Evolutionary conservation across 176 grass and related monocot genomes (phyloP).

Genomic region (Aegilops sharonensis): DNA sequence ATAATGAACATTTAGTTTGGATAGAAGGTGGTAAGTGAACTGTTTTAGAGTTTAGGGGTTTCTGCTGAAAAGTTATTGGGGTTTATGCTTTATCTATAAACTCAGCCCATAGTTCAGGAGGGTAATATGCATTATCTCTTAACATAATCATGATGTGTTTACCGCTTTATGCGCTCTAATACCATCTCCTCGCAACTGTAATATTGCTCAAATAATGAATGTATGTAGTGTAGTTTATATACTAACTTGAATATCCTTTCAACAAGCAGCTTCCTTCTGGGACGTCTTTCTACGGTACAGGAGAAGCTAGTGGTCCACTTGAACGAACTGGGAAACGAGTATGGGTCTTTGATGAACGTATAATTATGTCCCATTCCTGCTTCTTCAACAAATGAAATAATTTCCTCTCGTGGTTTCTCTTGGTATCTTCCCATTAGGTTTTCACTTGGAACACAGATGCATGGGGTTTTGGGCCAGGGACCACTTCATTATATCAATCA

Average conservation of each 20-base stretch:
- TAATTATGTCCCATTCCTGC: background rate
- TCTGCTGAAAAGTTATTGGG: background rate
- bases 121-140: background rate
- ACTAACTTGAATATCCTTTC: constrained; percentile 28
- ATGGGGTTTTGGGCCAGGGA: constrained; percentile 81
- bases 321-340: constrained; percentile 90
- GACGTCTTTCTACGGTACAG: constrained; percentile 89
- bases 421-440: constrained; percentile 44
- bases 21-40: background rate
- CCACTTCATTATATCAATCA: constrained; percentile 88
- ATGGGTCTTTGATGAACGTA: constrained; percentile 25
- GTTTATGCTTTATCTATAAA: background rate
- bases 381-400: constrained; percentile 7
- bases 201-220: background rate
- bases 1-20: background rate
- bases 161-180: background rate
- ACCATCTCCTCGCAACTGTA: constrained; percentile 4
- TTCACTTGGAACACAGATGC: constrained; percentile 97
- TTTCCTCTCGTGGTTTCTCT: background rate
- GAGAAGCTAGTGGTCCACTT: constrained; percentile 89
- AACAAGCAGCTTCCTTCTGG: constrained; percentile 65
- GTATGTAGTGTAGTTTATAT: background rate
- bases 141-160: background rate
- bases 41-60: background rate
- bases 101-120: background rate